phyloP scores from a whole-genome alignment of 2,329 filamentous ascomycete genomes.

The Penicillium sclerotiorum region DNA sequence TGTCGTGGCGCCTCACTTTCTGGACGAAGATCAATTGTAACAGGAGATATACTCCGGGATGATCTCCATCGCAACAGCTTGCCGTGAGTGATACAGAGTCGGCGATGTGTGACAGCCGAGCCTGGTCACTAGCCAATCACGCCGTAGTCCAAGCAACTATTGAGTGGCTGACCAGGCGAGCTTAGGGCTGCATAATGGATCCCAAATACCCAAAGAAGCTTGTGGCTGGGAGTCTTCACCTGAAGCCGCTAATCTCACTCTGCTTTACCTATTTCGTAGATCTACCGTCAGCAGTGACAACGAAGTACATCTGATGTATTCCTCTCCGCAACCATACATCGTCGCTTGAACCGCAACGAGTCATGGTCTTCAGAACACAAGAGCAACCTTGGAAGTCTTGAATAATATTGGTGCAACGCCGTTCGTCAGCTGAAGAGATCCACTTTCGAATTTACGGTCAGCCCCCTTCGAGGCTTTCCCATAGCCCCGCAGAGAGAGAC shows the following conservation, averaged over 20 bases:
- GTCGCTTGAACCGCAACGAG: slow-evolving; percentile 6
- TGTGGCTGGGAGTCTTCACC: too few relatives aligned
- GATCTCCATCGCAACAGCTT: slow-evolving; percentile 1
- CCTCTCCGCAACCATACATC: too few relatives aligned
- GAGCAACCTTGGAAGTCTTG: neutral
- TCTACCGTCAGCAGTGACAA: too few relatives aligned
- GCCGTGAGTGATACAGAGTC: slow-evolving; percentile 9
- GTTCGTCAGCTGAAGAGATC: slow-evolving; percentile 11
- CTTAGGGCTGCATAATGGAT: slow-evolving; percentile 16
- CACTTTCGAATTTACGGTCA: slow-evolving; percentile 1
- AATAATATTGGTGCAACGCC: slow-evolving; percentile 10
- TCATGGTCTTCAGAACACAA: neutral
- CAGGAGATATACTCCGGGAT: neutral
- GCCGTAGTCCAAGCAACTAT: neutral
- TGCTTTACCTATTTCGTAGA: too few relatives aligned
- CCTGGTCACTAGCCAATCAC: slow-evolving; percentile 1
- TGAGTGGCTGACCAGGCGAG: neutral
- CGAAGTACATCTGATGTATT: too few relatives aligned
- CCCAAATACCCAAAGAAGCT: neutral
- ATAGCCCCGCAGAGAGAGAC: slow-evolving; percentile 4
- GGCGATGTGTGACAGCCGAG: slow-evolving; percentile 8
- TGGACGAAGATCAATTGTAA: neutral
- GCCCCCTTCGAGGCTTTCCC: neutral
- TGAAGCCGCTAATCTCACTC: too few relatives aligned
- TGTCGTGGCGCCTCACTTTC: neutral